Base-by-base conservation (phyloP, 2,329 filamentous ascomycete species). In the Monilinia aucupariae region DNA sequence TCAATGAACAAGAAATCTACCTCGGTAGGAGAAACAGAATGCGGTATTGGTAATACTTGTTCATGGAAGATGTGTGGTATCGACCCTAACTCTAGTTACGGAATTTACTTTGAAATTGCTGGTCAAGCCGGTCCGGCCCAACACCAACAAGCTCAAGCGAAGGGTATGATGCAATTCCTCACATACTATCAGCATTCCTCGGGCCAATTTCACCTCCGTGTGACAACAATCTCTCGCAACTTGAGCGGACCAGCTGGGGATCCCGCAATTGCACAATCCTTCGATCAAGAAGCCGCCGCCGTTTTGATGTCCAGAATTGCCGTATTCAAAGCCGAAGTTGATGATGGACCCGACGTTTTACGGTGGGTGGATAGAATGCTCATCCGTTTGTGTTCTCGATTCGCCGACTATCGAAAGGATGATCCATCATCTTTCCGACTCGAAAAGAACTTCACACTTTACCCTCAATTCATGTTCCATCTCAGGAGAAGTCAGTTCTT, bases 1-100 rank as follows among this genome's bases (percentile, higher is more conserved):
- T 97, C 93, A 2, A 81, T 97, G 70, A 97, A 97, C 81, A 99
- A 97, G 79, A 99, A 99, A 75, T 97, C 94, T 0, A 89, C 90
- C 10, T 96, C 92, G 1, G 94, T 99, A 15, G 94, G 94, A 60
- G 94, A 99, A 79, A 97, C 94, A 0, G 94, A 99, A 75, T 97
- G 93, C 71, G 94, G 94, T 72, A 97, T 99, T 71, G 94, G 94
- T 68, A 97, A 97, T 75, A 99, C 94, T 0, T 97, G 93, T 77
- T 93, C 92, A 3, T 99, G 94, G 94, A 99, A 99, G 79, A 97
- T 99, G 93, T 97, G 94, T 72, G 92, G 92, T 69, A 97, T 99
- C 69, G 92, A 97, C 71, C 94, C 94, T 13, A 89, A 87, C 62
- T 87, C 94, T 39, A 97, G 92, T 72, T 97, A 97, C 72, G 94